Evolutionary conservation across 2,329 filamentous ascomycete genomes (phyloP).

Genomic region (Chaetomium sp.): DNA sequence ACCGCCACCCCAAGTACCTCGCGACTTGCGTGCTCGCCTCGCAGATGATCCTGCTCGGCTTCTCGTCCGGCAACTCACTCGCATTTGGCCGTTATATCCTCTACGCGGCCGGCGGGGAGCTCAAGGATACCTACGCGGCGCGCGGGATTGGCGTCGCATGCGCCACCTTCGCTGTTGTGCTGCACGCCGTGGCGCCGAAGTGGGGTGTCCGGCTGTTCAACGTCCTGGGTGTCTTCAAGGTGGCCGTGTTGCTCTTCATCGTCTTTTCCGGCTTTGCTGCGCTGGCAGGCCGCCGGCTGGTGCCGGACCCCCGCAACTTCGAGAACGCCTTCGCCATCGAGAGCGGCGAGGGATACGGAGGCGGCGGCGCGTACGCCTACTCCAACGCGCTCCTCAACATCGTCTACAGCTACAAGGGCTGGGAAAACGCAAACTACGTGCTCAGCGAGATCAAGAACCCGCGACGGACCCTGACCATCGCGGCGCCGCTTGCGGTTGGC

Average conservation of each 20-base stretch:
- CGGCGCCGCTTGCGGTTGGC: slow-evolving; percentile 60
- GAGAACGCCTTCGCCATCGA: slow-evolving; percentile 55
- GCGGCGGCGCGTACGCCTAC: slow-evolving; percentile 47
- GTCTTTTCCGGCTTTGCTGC: slow-evolving; percentile 64
- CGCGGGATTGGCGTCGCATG: slow-evolving; percentile 58
- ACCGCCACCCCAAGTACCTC: slow-evolving; percentile 58
- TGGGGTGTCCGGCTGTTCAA: slow-evolving; percentile 63
- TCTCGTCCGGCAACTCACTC: slow-evolving; percentile 60
- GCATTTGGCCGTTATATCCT: slow-evolving; percentile 61
- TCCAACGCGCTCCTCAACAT: slow-evolving; percentile 60
- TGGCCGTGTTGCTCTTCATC: slow-evolving; percentile 60
- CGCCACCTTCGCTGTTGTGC: slow-evolving; percentile 54
- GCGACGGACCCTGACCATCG: slow-evolving; percentile 50
- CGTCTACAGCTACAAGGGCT: slow-evolving; percentile 59
- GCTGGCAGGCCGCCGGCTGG: slow-evolving; percentile 47
- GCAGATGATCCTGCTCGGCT: slow-evolving; percentile 63
- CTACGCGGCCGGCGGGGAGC: slow-evolving; percentile 43
- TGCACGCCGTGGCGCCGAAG: slow-evolving; percentile 57
- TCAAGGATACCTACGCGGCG: slow-evolving; percentile 56
- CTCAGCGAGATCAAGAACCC: slow-evolving; percentile 49
- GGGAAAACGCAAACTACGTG: slow-evolving; percentile 67
- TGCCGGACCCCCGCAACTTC: slow-evolving; percentile 59
- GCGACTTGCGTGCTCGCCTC: slow-evolving; percentile 61
- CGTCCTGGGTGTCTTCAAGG: slow-evolving; percentile 61
- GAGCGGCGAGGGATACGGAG: slow-evolving; percentile 34